Base-by-base conservation (phyloP, 306 rosid genomes). In the Quercus engelmannii region DNA sequence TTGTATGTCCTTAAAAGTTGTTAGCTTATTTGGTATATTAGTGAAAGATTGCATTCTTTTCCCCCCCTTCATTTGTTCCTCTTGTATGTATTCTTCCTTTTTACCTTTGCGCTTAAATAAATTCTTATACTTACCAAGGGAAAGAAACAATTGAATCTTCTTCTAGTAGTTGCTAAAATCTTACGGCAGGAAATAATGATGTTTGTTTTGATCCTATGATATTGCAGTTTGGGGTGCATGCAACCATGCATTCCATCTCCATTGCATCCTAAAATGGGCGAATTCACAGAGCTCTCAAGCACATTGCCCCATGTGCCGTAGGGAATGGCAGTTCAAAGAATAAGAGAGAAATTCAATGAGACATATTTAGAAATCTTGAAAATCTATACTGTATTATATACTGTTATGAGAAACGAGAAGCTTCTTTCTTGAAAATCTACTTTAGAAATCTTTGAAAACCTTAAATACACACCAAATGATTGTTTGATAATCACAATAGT, bases 201-300 rank as follows among this genome's bases (percentile, higher is more conserved):
- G 5, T 49, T 49, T 46, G 15, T 12, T 46, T 59, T 57, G 9
- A 10, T 9, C 15, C 17, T 59, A 10, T 26, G 52, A 67, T 79
- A 43, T 78, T 80, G 90, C 94, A 94, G 96, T 92, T 84, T 94
- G 98, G 98, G 97, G 94, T 77, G 92, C 82, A 70, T 92, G 97
- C 91, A 94, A 92, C 85, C 97, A 92, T 57, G 94, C 97, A 10
- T 91, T 94, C 84, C 97, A 94, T 86, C 93, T 94, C 85, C 98
- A 92, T 76, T 92, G 97, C 84, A 92, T 92, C 80, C 76, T 94
- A 72, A 92, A 92, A 86, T 94, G 97, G 99, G 95, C 92, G 81
- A 92, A 90, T 81, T 90, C 97, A 58, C 97, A 90, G 56, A 86
- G 91, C 8, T 88, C 97, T 74, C 95, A 94, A 75, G 97, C 99